Base-by-base conservation (phyloP, 129 eudicot genomes). In the Silybum marianum region DNA sequence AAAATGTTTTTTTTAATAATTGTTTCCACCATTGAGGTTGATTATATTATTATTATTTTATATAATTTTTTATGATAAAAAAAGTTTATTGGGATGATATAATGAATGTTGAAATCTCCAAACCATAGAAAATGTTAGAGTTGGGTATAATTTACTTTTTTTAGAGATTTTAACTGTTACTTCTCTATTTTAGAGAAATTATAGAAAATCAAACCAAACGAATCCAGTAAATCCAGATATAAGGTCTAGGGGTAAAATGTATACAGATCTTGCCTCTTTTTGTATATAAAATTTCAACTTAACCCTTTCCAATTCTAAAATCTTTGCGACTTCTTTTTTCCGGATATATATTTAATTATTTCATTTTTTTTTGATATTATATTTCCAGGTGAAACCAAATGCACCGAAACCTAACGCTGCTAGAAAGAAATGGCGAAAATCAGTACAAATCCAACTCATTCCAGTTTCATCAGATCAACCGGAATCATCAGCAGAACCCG, bases 361-460 rank as follows among this genome's bases (percentile, higher is more conserved):
- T 18, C 63, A 16, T 16, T 54, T 6, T 18, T 54, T 18, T 54
- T 51, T 51, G 1, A 16, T 5, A 0, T 54, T 1, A 18, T 48
- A 10, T 54, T 54, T 54, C 69, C 90, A 95, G 99, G 89, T 73
- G 44, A 89, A 85, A 81, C 80, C 91, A 42, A 80, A 84, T 75
- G 93, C 84, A 8, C 91, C 93, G 32, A 89, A 87, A 39, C 88
- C 93, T 6, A 79, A 48, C 8, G 85, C 73, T 1, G 78, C 79
- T 60, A 88, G 98, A 88, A 96, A 93, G 85, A 88, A 87, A 82
- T 93, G 99, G 99, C 74, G 88, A 58, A 96, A 87, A 75, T 85
- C 99, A 4, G 77, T 34, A 63, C 68, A 81, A 2, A 81, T 88
- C 81, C 93, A 91, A 67, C 89, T 91, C 44, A 88, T 93, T 82